Percentiles rank a stretch among this genome's conserved stretches.
Conservation (phyloP, 768 basidiomycete genomes). For the Hypholoma fasciculare region DNA sequence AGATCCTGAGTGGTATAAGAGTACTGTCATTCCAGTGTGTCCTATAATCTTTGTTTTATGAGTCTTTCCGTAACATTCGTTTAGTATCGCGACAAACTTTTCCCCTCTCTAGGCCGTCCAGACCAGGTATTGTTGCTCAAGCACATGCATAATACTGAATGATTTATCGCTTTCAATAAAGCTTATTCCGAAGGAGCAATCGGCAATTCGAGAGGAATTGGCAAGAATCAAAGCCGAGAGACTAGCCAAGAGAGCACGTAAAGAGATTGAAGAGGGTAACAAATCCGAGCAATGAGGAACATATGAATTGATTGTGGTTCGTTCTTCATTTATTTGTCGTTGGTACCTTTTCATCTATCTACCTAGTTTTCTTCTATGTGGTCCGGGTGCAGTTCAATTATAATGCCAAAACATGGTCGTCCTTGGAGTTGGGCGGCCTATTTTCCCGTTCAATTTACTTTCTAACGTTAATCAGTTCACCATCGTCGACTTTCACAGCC, state of each 20-base stretch:
- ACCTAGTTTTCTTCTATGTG: not conserved
- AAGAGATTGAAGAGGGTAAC: slow-evolving; percentile 34
- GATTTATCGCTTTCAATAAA: slow-evolving; percentile 18
- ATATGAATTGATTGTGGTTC: not conserved
- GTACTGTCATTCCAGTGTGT: slow-evolving; percentile 72
- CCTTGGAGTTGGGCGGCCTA: not conserved
- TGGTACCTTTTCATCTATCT: not conserved
- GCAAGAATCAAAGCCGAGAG: slow-evolving; percentile 69
- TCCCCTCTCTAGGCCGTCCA: slow-evolving; percentile 61
- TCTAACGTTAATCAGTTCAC: slow-evolving; percentile 30
- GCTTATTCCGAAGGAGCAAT: slow-evolving; percentile 68
- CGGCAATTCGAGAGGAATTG: slow-evolving; percentile 65
- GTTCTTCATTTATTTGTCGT: not conserved
- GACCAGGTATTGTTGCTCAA: slow-evolving; percentile 37
- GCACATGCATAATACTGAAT: not conserved
- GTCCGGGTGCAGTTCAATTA: not conserved
- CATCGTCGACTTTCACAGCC: slow-evolving; percentile 41
- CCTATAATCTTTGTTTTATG: not conserved
- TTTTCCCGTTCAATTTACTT: slow-evolving; percentile 9
- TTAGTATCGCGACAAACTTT: slow-evolving; percentile 74
- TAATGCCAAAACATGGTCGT: not conserved
- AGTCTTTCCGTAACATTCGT: not conserved
- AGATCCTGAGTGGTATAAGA: slow-evolving; percentile 84
- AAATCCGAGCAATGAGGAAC: not conserved
- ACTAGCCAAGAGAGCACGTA: slow-evolving; percentile 45